These are phyloP conservation scores for Rhodosporidiobolus sp. DNA, from an alignment of 768 basidiomycete genomes.

Conservation along the genomic window DNA sequence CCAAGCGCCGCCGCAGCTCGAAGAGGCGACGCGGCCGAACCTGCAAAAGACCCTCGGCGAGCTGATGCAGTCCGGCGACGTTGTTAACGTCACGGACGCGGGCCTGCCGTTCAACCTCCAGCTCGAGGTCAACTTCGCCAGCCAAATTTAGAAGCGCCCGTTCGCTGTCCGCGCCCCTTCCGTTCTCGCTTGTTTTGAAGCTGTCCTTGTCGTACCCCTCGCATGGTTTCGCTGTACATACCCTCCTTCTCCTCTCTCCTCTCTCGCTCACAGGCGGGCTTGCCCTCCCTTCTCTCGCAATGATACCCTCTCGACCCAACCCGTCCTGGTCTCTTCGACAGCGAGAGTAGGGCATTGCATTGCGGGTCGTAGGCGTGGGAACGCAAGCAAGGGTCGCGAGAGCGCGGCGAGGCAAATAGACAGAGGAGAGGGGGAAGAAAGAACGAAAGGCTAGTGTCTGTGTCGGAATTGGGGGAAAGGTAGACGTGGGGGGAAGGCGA, in stretches of 20 bases:
- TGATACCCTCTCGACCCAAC: no score
- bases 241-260: no score
- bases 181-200: neutral
- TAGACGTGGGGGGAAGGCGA: neutral
- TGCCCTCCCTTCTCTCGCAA: neutral
- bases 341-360: no score
- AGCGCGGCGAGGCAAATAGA: no score
- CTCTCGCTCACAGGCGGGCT: neutral
- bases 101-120: conserved; percentile 78
- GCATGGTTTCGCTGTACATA: neutral
- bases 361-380: no score
- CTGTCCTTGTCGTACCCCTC: neutral
- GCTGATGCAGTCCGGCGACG: conserved; percentile 66
- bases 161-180: neutral
- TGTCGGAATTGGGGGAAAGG: neutral
- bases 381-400: no score
- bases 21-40: conserved; percentile 84
- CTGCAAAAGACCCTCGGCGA: conserved; percentile 81
- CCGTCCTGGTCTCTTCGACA: no score
- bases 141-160: no score
- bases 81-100: conserved; percentile 76
- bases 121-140: conserved; percentile 47
- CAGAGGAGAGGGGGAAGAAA: no score
- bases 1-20: conserved; percentile 87
- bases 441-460: conserved; percentile 4